A percentile compares a stretch with the other conserved stretches of the same genome.
These are phyloP conservation scores for Erysimum cheiri DNA, from an alignment of 441 rosid species.

Conservation along the genomic window DNA sequence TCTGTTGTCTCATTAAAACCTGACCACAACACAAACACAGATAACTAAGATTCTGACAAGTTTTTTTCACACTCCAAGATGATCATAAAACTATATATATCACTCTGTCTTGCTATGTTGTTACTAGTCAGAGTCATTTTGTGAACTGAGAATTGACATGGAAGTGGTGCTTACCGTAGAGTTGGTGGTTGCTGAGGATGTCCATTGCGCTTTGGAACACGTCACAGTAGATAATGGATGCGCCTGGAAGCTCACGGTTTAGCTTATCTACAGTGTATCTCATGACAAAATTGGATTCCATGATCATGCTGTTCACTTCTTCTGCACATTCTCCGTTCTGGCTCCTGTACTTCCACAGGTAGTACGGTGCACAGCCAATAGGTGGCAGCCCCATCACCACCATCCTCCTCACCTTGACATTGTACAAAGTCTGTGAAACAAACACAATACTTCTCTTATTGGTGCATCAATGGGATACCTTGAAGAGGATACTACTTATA, in stretches of 20 bases:
- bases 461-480: constrained; percentile 7
- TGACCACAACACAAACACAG: constrained; percentile 38
- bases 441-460: constrained; percentile 22
- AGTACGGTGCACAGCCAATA: constrained; percentile 84
- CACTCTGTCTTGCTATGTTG: neutral
- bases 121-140: neutral
- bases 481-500: constrained; percentile 12
- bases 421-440: constrained; percentile 68
- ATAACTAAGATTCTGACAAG: neutral
- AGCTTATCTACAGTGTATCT: constrained; percentile 71
- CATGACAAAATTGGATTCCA: constrained; percentile 84
- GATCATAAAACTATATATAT: constrained; percentile 1
- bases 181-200: constrained; percentile 64
- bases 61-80: neutral
- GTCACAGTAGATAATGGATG: constrained; percentile 75
- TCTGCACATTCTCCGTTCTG: constrained; percentile 75
- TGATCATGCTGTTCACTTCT: constrained; percentile 74
- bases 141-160: neutral
- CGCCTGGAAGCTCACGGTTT: constrained; percentile 58
- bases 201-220: constrained; percentile 83
- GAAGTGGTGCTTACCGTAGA: constrained; percentile 56
- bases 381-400: constrained; percentile 82
- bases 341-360: constrained; percentile 71
- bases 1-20: constrained; percentile 76
- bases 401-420: constrained; percentile 62